Percentiles rank a stretch among this genome's conserved stretches.
These are phyloP conservation scores for Fusarium tricinctum DNA, from an alignment of 2,329 filamentous ascomycete genomes.

Conservation along the genomic window DNA sequence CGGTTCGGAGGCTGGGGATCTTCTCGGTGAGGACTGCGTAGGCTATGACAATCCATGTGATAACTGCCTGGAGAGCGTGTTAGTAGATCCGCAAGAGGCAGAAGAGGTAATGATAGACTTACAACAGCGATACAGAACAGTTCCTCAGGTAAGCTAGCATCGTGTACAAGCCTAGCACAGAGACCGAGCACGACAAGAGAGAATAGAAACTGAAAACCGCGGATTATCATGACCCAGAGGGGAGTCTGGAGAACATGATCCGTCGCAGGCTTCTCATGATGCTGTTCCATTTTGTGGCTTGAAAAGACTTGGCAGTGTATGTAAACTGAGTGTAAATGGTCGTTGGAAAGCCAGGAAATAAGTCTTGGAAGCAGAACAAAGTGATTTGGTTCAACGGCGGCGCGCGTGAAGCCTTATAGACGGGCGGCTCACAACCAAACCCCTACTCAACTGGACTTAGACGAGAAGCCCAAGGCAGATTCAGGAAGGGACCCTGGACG, in stretches of 20 bases:
- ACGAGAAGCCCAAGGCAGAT: constrained; percentile 48
- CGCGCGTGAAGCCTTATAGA: constrained; percentile 10
- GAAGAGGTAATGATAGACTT: neutral
- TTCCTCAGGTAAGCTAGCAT: constrained; percentile 41
- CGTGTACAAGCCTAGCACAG: constrained; percentile 57
- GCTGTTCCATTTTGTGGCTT: constrained; percentile 38
- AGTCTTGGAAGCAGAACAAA: neutral
- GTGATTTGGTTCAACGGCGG: neutral
- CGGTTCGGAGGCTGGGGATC: constrained; percentile 50
- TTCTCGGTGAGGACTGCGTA: constrained; percentile 61
- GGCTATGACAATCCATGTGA: constrained; percentile 61
- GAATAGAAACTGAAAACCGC: constrained; percentile 59
- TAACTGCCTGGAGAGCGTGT: constrained; percentile 54
- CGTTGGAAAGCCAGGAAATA: constrained; percentile 1
- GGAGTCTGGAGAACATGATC: constrained; percentile 58
- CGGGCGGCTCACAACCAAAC: neutral
- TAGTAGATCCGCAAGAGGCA: neutral
- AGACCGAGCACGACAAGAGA: constrained; percentile 61
- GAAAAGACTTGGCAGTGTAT: neutral
- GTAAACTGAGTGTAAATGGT: neutral
- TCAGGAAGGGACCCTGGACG: constrained; percentile 29
- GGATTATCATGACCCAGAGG: constrained; percentile 59
- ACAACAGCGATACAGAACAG: constrained; percentile 43
- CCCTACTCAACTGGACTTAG: neutral
- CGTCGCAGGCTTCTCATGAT: constrained; percentile 18